These are phyloP conservation scores for Myochromella boudieri DNA, from an alignment of 768 basidiomycete species.

Conservation along the genomic window DNA sequence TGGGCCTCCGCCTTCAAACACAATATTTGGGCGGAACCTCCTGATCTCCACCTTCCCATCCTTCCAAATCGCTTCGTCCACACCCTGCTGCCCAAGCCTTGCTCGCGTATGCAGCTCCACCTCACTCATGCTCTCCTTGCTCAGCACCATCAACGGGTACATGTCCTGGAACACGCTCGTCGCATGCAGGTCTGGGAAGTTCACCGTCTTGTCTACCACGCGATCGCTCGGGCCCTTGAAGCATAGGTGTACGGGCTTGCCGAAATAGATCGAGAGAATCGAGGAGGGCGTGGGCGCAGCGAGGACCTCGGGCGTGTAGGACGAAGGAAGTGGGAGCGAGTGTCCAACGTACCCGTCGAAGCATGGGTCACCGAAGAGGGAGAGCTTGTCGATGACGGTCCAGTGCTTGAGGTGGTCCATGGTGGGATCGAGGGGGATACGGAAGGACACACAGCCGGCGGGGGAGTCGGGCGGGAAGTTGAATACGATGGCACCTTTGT, in stretches of 20 bases:
- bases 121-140: slow-evolving; percentile 60
- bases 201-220: slow-evolving; percentile 43
- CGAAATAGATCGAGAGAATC: slow-evolving; percentile 62
- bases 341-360: slow-evolving; percentile 71
- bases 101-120: slow-evolving; percentile 48
- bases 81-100: slow-evolving; percentile 37
- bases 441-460: slow-evolving; percentile 56
- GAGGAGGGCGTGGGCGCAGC: slow-evolving; percentile 52
- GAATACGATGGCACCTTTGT: slow-evolving; percentile 52
- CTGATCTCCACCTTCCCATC: slow-evolving; percentile 11
- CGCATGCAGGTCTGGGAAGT: slow-evolving; percentile 58
- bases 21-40: slow-evolving; percentile 72
- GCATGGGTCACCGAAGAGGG: slow-evolving; percentile 49
- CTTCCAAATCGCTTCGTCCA: slow-evolving; percentile 16
- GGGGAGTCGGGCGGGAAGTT: slow-evolving; percentile 60
- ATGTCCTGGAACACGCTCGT: slow-evolving; percentile 66
- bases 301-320: slow-evolving; percentile 1
- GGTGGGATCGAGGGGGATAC: slow-evolving; percentile 57
- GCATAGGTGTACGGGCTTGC: slow-evolving; percentile 58
- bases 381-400: slow-evolving; percentile 58
- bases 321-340: slow-evolving; percentile 27
- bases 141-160: slow-evolving; percentile 67
- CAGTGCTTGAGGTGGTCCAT: slow-evolving; percentile 48
- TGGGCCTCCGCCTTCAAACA: slow-evolving; percentile 63
- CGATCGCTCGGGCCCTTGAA: slow-evolving; percentile 66